Conservation (phyloP, 2,329 filamentous ascomycete species). For the Stenocarpella maydis region DNA sequence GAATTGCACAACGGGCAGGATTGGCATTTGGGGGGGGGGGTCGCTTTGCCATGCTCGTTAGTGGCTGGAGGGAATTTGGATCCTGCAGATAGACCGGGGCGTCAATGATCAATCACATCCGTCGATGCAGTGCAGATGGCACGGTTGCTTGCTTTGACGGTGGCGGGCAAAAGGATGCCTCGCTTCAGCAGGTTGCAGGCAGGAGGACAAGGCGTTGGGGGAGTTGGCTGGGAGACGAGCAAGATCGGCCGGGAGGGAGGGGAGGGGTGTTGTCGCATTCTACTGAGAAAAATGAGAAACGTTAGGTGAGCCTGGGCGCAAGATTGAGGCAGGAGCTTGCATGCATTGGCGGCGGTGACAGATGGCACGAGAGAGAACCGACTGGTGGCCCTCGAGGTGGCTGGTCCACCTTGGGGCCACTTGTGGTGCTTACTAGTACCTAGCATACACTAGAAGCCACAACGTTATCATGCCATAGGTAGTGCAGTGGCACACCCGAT, state of each 20-base stretch:
- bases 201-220: background rate
- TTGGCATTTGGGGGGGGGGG: background rate
- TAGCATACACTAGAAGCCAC: background rate
- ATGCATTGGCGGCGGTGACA: conserved; percentile 6
- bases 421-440: background rate
- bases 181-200: background rate
- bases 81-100: background rate
- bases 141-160: conserved; percentile 24
- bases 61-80: background rate
- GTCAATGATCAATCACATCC: conserved; percentile 13
- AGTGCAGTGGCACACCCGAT: background rate
- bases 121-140: background rate
- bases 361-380: conserved; percentile 2
- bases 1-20: background rate
- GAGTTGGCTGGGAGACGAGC: background rate
- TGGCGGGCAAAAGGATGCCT: background rate
- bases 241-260: background rate
- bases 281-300: background rate
- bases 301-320: conserved; percentile 1
- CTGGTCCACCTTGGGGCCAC: background rate
- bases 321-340: conserved; percentile 22
- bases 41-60: background rate
- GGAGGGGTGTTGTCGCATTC: background rate
- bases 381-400: background rate
- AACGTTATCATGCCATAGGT: background rate